phyloP scores from a whole-genome alignment of 352 stramenopile genomes.

The Aphanomyces cochlioides region DNA sequence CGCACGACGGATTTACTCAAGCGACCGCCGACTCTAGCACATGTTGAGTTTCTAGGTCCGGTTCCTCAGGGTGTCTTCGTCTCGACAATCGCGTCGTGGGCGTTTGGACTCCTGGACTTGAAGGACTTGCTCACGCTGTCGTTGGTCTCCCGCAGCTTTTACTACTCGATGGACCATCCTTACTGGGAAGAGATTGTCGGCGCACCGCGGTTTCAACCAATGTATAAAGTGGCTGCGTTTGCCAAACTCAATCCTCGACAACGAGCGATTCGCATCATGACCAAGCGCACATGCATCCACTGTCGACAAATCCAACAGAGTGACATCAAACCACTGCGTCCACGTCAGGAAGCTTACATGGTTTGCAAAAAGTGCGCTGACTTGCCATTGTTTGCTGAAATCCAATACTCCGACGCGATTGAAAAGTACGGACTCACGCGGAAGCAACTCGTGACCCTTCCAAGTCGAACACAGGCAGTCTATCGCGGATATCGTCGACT shows the following conservation, averaged over 20 bases:
- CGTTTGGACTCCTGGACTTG: not conserved
- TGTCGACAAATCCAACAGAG: not conserved
- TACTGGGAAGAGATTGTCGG: not conserved
- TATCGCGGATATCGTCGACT: not conserved
- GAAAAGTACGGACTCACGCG: not conserved
- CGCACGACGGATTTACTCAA: too few relatives aligned
- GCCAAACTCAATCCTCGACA: not conserved
- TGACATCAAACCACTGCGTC: not conserved
- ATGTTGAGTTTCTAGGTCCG: too few relatives aligned
- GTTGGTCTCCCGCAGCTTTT: not conserved
- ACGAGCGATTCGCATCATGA: not conserved
- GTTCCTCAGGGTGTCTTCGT: not conserved
- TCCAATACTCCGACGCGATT: not conserved
- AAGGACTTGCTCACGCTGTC: not conserved
- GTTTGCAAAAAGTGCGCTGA: not conserved
- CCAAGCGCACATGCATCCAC: not conserved
- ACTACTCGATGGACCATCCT: not conserved
- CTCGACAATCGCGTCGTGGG: not conserved
- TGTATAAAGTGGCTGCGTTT: not conserved
- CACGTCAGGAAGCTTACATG: not conserved
- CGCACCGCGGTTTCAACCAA: not conserved
- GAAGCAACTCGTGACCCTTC: not conserved
- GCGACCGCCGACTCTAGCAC: too few relatives aligned
- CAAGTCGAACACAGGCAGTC: not conserved
- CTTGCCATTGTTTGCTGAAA: conserved; percentile 1